Conservation (phyloP, 305 asterid genomes). For the Caryopteris hybrid region DNA sequence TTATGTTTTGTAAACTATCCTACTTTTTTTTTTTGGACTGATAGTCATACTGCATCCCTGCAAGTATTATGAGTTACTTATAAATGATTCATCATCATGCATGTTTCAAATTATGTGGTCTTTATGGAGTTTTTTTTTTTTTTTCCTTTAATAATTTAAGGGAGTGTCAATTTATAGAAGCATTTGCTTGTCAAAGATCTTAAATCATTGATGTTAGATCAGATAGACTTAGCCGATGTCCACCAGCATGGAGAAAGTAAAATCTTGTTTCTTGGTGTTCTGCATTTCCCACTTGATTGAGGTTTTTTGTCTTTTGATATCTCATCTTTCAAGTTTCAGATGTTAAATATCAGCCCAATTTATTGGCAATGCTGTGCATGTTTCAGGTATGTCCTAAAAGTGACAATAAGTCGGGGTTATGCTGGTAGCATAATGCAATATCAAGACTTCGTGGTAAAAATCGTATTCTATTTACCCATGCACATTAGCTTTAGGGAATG, state of each 20-base stretch:
- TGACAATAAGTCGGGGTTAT: constrained; percentile 86
- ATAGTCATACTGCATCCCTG: neutral
- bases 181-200: neutral
- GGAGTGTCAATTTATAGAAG: neutral
- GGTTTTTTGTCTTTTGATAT: neutral
- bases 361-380: constrained; percentile 70
- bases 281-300: constrained; percentile 3
- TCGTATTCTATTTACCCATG: constrained; percentile 10
- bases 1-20: neutral
- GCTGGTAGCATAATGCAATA: constrained; percentile 84
- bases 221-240: too few species aligned
- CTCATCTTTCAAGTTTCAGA: constrained; percentile 4
- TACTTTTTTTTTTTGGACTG: neutral
- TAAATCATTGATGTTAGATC: too few species aligned
- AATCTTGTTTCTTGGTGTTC: neutral
- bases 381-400: constrained; percentile 85
- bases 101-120: neutral
- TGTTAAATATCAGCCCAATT: too few species aligned
- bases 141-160: neutral
- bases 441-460: constrained; percentile 87
- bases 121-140: neutral
- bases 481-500: neutral
- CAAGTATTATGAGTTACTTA: neutral
- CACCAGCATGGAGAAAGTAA: too few species aligned
- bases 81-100: neutral